Percentiles rank a stretch among this genome's conserved stretches.
Evolutionary conservation across 176 grass and related monocot genomes (phyloP).

Genomic region (Triticum aestivum): IWGSC_CS_RefSeq_v2.1 NC_057814.1:640677061-640677560

Average conservation of each 20-base stretch:
- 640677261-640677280: background rate
- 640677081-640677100: background rate
- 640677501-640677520: background rate
- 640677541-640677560: constrained; percentile 52
- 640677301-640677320: too few relatives aligned
- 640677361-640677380: background rate
- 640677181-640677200: background rate
- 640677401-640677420: background rate
- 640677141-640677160: background rate
- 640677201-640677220: background rate
- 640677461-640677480: background rate
- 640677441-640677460: background rate
- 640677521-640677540: constrained; percentile 44
- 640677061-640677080: background rate
- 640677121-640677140: background rate
- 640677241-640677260: background rate
- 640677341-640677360: background rate
- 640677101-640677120: background rate
- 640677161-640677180: constrained; percentile 9
- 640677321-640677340: background rate
- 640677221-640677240: too few relatives aligned
- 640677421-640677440: background rate
- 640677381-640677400: background rate
- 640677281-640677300: background rate
- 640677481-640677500: constrained; percentile 16